Percentiles rank a stretch among this genome's conserved stretches.
phyloP scores from a whole-genome alignment of 1,284 basidiomycete species.

The Sporisorium iseilematis-ciliati region DNA sequence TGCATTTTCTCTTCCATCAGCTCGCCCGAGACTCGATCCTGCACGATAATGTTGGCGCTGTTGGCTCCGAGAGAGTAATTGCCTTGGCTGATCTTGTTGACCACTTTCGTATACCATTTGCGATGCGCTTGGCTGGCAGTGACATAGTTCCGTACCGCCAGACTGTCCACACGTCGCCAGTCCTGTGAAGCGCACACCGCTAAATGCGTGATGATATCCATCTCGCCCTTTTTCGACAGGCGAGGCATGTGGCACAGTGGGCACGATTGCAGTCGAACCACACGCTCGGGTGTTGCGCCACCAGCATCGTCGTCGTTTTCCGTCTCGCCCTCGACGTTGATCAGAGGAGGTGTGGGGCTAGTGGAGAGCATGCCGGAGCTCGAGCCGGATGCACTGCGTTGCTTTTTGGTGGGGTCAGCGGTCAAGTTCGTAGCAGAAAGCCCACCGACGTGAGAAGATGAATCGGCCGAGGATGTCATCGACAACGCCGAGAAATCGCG shows the following conservation, averaged over 20 bases:
- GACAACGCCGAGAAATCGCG: constrained; percentile 45
- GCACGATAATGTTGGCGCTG: constrained; percentile 85
- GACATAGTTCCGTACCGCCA: constrained; percentile 87
- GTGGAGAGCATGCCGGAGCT: constrained; percentile 33
- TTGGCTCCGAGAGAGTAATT: constrained; percentile 89
- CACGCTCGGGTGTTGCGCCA: constrained; percentile 75
- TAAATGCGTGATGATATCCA: constrained; percentile 87
- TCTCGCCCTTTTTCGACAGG: constrained; percentile 85
- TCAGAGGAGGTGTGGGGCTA: constrained; percentile 27
- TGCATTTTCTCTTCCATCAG: constrained; percentile 98
- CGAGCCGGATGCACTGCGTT: constrained; percentile 17
- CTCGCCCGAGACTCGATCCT: constrained; percentile 82
- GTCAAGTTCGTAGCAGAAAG: background rate
- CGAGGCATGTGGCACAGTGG: constrained; percentile 91
- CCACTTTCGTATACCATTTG: constrained; percentile 93
- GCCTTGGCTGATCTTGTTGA: constrained; percentile 80
- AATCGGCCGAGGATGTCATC: constrained; percentile 35
- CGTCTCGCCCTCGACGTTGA: constrained; percentile 30
- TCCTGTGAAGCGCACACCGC: constrained; percentile 91
- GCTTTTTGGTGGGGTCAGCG: constrained; percentile 5
- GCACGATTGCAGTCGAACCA: constrained; percentile 94
- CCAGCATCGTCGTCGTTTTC: constrained; percentile 9
- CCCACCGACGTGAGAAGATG: constrained; percentile 14
- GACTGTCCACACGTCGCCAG: constrained; percentile 83
- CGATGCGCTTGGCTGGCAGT: constrained; percentile 94